These are phyloP conservation scores for Sporothrix globosa DNA, from an alignment of 2,329 filamentous ascomycete genomes.

Conservation along the genomic window DNA sequence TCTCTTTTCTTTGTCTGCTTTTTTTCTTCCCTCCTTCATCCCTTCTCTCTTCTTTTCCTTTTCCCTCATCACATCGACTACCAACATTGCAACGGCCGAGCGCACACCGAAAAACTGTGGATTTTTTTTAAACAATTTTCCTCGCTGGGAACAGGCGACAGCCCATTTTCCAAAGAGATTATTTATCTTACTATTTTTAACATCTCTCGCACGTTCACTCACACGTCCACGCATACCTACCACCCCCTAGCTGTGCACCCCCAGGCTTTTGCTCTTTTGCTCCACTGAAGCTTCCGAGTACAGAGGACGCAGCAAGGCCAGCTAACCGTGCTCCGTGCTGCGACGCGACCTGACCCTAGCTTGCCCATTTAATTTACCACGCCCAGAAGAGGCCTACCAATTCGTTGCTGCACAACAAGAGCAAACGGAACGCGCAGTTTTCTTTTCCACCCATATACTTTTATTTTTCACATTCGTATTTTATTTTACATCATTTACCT, in stretches of 20 bases:
- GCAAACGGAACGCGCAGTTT: conserved; percentile 13
- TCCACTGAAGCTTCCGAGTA: conserved; percentile 24
- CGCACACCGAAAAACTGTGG: not conserved
- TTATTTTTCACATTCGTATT: not conserved
- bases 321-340: conserved; percentile 18
- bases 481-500: not conserved
- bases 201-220: not conserved
- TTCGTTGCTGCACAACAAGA: conserved; percentile 11
- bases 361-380: conserved; percentile 24
- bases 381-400: conserved; percentile 3
- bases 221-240: not conserved
- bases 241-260: conserved; percentile 8
- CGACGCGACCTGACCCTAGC: conserved; percentile 17
- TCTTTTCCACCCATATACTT: not conserved
- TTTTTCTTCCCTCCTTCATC: not conserved
- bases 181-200: conserved; percentile 20
- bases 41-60: not conserved
- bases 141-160: not conserved
- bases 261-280: conserved; percentile 24
- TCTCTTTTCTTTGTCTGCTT: conserved; percentile 37
- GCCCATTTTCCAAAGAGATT: conserved; percentile 1
- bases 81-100: not conserved
- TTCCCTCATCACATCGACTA: not conserved
- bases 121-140: conserved; percentile 16
- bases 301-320: conserved; percentile 13